A percentile compares a stretch with the other conserved stretches of the same genome.
Evolutionary conservation across 257 asterid genomes (phyloP).

Genomic region (Eucommia ulmoides): DNA sequence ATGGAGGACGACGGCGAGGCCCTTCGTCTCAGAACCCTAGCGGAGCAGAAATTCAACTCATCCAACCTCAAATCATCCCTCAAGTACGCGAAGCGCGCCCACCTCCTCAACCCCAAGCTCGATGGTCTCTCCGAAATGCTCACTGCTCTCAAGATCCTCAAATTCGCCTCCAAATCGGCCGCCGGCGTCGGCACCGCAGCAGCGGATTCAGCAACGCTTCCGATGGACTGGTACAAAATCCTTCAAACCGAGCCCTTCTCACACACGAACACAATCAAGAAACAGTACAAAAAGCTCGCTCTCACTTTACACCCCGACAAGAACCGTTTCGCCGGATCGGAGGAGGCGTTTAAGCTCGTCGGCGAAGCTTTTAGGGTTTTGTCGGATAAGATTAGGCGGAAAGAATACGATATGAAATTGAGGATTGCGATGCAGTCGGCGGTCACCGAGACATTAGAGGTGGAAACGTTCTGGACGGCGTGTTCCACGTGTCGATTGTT

Average conservation of each 20-base stretch:
- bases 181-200: constrained; percentile 1
- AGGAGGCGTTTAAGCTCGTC: constrained; percentile 77
- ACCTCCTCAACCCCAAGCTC: constrained; percentile 34
- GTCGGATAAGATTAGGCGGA: constrained; percentile 62
- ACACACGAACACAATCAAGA: constrained; percentile 45
- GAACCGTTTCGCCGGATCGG: constrained; percentile 44
- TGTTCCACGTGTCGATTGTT: constrained; percentile 52
- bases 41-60: constrained; percentile 46
- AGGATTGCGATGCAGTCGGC: constrained; percentile 59
- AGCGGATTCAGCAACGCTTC: constrained; percentile 6
- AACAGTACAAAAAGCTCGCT: constrained; percentile 72
- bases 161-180: constrained; percentile 18
- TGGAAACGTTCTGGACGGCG: constrained; percentile 41
- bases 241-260: constrained; percentile 64
- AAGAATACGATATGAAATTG: constrained; percentile 57
- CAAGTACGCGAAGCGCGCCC: constrained; percentile 58
- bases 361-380: constrained; percentile 69
- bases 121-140: constrained; percentile 52
- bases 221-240: constrained; percentile 54
- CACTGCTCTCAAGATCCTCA: constrained; percentile 51
- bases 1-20: constrained; percentile 24
- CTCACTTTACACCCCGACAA: constrained; percentile 72
- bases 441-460: constrained; percentile 10
- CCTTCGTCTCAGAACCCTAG: constrained; percentile 39
- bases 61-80: constrained; percentile 52